Evolutionary conservation across 768 basidiomycete genomes (phyloP), one percentile per base, ranked within the genome.

Genomic region (Termitomyces sp.): DNA sequence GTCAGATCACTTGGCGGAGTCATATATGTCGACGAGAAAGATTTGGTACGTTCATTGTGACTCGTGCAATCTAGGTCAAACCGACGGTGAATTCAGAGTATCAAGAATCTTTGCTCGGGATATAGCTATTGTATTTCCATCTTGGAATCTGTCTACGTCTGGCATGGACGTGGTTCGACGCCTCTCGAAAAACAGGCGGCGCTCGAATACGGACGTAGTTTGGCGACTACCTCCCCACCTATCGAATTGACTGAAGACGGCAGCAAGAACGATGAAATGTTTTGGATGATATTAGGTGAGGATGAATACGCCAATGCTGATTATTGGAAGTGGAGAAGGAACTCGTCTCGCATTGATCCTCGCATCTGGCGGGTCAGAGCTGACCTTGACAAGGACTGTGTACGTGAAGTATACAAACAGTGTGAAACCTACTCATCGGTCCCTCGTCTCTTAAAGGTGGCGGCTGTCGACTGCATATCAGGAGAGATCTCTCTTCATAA

Each of bases 201-300:
- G 0, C 65, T 83, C 18, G 70, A 76, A 60, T 94, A 93, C 70
- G 89, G 84, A 3, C 74, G 75, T 36, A 73, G 70, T 7, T 74
- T 91, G 44, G 74, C 78, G 0, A 66, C 70, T 51, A 70, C 74
- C 4, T 72, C 72, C 7, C 68, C 68, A 16, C 74, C 87, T 20
- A 73, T 82, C 7, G 88, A 90, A 63, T 79, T 93, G 9, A 63
- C 72, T 1, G 90, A 94, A 66, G 84, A 84, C n/a, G 82, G 84
- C 66, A 80, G 79, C 56, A 87, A 88, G 44, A 67, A 73, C 24
- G 88, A 92, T 57, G 89, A 92, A 61, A 86, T 92, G 83, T 92
- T 94, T 69, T 92, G 92, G 90, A 87, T 91, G 84, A 82, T 90
- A 40, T 78, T 94, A 3, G 92, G 92, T n/a, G 84, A 90, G 24